A percentile compares a stretch with the other conserved stretches of the same genome.
phyloP scores from a whole-genome alignment of 106 monocot genomes.

The Allium sativum region DNA sequence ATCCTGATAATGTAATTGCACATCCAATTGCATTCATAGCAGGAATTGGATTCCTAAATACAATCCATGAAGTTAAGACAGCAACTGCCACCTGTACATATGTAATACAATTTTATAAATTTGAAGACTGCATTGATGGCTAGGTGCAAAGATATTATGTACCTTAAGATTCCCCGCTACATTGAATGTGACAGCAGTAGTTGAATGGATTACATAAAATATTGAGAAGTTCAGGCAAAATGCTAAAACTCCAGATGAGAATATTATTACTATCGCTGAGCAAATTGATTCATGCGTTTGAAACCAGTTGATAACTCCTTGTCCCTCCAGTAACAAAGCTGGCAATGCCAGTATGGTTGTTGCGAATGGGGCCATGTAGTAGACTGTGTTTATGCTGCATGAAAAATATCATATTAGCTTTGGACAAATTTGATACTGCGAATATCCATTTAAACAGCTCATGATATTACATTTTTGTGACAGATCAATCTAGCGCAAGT shows the following conservation, averaged over 20 bases:
- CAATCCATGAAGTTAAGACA: constrained; percentile 78
- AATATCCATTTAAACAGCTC: no score
- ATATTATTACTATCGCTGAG: constrained; percentile 57
- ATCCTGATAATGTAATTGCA: constrained; percentile 69
- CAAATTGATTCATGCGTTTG: constrained; percentile 36
- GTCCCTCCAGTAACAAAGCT: constrained; percentile 65
- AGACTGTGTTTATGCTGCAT: constrained; percentile 91
- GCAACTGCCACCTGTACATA: constrained; percentile 77
- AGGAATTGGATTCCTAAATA: constrained; percentile 93
- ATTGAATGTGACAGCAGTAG: constrained; percentile 91
- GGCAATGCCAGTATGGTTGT: constrained; percentile 75
- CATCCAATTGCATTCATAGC: constrained; percentile 79
- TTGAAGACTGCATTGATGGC: neutral
- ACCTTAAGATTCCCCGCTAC: constrained; percentile 95
- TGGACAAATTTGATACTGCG: no score
- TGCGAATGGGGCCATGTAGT: constrained; percentile 96
- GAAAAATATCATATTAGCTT: no score
- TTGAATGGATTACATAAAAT: constrained; percentile 97
- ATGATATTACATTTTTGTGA: no score
- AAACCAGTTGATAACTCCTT: constrained; percentile 68
- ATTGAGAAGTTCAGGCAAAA: constrained; percentile 99
- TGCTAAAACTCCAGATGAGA: constrained; percentile 63
- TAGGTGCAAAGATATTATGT: constrained; percentile 31
- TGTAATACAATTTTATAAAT: no score
- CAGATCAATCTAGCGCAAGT: no score